These are phyloP conservation scores for Nicotiana tabacum DNA, from an alignment of 257 asterid species.

Conservation along the genomic window DNA sequence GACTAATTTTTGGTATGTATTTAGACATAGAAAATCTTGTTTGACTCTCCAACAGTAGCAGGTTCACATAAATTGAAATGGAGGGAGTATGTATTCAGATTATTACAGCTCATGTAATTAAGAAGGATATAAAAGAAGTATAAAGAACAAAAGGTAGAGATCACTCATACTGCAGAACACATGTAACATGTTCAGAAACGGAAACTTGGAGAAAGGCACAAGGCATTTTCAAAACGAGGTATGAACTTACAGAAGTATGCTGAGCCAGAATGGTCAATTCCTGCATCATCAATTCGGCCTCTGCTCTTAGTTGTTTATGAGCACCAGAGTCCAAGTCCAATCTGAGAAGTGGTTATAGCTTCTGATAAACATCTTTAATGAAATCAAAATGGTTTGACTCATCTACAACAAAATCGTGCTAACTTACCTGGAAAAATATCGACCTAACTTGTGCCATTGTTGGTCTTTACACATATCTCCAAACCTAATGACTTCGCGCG, in stretches of 20 bases:
- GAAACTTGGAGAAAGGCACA: neutral
- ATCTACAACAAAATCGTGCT: neutral
- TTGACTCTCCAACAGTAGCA: too few species aligned
- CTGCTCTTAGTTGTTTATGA: constrained; percentile 60
- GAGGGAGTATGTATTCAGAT: neutral
- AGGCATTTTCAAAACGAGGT: neutral
- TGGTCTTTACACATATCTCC: constrained; percentile 97
- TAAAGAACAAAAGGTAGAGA: neutral
- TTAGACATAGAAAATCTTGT: too few species aligned
- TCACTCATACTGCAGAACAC: neutral
- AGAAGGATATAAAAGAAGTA: neutral
- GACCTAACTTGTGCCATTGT: constrained; percentile 90
- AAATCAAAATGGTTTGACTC: neutral
- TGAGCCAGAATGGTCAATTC: constrained; percentile 83
- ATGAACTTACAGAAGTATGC: constrained; percentile 78
- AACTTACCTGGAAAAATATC: constrained; percentile 76
- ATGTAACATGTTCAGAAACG: neutral
- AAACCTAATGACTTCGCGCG: constrained; percentile 88
- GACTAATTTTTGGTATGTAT: too few species aligned
- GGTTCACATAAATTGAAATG: too few species aligned
- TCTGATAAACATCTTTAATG: neutral
- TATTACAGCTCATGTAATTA: neutral
- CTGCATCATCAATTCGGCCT: constrained; percentile 83
- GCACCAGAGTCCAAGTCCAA: constrained; percentile 74
- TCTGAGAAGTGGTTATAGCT: constrained; percentile 35